Conservation (phyloP, 1,284 basidiomycete genomes). For the Irpex sp. region DNA sequence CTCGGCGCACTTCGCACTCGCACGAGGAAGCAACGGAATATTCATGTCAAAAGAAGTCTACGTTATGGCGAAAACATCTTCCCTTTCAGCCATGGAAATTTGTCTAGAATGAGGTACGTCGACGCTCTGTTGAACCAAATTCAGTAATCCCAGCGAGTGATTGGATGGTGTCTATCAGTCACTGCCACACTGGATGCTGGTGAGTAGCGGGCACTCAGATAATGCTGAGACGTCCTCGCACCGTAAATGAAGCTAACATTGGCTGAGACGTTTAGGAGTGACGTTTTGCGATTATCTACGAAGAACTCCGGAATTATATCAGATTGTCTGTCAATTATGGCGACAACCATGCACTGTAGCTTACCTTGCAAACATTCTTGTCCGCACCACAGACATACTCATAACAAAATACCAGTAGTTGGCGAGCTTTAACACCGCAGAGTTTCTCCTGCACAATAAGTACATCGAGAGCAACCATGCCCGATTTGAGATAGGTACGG, state of each 20-base stretch:
- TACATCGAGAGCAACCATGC: not conserved
- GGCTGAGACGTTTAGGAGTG: not conserved
- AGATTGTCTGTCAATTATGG: not conserved
- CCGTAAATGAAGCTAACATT: not conserved
- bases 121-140: too few species aligned
- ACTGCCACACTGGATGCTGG: too few species aligned
- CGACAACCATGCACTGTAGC: not conserved
- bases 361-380: not conserved
- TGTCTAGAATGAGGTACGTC: too few species aligned
- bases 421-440: not conserved
- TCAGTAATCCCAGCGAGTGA: too few species aligned
- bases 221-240: not conserved
- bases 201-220: too few species aligned
- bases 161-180: too few species aligned
- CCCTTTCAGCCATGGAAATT: too few species aligned
- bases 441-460: not conserved
- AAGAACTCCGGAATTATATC: not conserved
- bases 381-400: not conserved
- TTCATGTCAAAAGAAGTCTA: too few species aligned
- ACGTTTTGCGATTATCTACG: not conserved
- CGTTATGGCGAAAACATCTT: too few species aligned
- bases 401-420: not conserved
- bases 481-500: not conserved
- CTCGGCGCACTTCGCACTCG: too few species aligned
- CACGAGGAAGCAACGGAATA: too few species aligned